Conservation (phyloP, 768 basidiomycete genomes). For the Erythrobasidium yunnanense region DNA sequence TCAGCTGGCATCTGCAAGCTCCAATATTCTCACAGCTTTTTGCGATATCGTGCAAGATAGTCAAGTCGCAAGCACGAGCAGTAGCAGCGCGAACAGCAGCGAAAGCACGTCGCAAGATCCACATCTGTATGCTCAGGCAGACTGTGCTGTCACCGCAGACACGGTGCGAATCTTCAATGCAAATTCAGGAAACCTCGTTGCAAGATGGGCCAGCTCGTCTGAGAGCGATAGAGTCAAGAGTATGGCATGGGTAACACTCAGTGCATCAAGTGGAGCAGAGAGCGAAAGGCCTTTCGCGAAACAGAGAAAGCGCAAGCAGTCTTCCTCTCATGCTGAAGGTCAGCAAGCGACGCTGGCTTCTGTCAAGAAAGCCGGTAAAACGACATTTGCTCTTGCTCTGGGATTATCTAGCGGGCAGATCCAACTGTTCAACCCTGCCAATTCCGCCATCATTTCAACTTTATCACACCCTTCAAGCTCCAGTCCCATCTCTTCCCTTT, state of each 20-base stretch:
- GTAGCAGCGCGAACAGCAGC: not conserved
- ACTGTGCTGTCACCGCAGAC: not conserved
- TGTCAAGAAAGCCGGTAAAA: not conserved
- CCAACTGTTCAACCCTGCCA: not conserved
- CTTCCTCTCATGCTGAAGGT: not conserved
- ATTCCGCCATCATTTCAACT: not conserved
- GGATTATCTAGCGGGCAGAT: not conserved
- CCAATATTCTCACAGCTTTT: not conserved
- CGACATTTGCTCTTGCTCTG: not conserved
- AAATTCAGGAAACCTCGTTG: not conserved
- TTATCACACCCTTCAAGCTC: not conserved
- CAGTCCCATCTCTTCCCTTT: not conserved
- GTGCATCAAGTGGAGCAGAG: not conserved
- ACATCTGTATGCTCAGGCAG: slow-evolving; percentile 13
- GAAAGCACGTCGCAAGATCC: not conserved
- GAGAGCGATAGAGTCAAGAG: not conserved
- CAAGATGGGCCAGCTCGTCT: slow-evolving; percentile 16
- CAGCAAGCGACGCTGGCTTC: not conserved
- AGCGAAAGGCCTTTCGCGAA: not conserved
- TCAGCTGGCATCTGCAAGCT: not conserved
- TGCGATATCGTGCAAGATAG: not conserved
- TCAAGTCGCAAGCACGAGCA: not conserved
- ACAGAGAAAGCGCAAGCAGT: not conserved
- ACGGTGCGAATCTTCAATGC: slow-evolving; percentile 6
- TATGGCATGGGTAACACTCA: slow-evolving; percentile 12